These are phyloP conservation scores for Xylaria sp. DNA, from an alignment of 2,329 filamentous ascomycete species.

Conservation along the genomic window DNA sequence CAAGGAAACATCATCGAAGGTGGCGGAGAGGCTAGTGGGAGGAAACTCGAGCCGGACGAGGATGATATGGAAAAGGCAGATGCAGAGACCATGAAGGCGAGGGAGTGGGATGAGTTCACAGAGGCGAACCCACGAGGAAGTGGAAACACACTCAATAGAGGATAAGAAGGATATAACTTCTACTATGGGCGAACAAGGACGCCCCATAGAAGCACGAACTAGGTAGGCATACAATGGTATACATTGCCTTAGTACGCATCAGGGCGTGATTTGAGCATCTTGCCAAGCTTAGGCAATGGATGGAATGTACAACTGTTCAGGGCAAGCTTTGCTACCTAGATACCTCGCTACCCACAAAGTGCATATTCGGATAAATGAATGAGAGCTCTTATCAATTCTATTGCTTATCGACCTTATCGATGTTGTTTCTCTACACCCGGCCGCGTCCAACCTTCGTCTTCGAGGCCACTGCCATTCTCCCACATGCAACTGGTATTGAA, in stretches of 20 bases:
- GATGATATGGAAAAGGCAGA: conserved; percentile 89
- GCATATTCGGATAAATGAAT: not conserved
- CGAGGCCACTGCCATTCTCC: conserved; percentile 4
- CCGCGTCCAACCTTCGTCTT: not conserved
- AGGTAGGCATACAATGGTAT: not conserved
- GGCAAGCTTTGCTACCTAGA: not conserved
- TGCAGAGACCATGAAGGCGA: conserved; percentile 87
- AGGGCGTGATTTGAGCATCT: not conserved
- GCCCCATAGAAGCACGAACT: not conserved
- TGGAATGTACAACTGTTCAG: not conserved
- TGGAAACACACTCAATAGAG: conserved; percentile 83
- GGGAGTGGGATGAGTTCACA: conserved; percentile 92
- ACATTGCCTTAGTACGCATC: not conserved
- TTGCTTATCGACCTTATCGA: not conserved
- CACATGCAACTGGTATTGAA: not conserved
- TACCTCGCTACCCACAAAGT: too few species aligned
- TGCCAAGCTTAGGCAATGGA: not conserved
- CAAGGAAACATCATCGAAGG: conserved; percentile 90
- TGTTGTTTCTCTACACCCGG: not conserved
- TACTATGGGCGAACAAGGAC: not conserved
- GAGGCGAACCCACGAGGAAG: conserved; percentile 86
- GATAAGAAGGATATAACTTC: conserved; percentile 37
- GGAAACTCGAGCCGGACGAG: conserved; percentile 77
- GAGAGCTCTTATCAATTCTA: not conserved
- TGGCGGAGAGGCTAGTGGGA: conserved; percentile 74